Evolutionary conservation across 257 asterid species (phyloP), one percentile per base, ranked within the genome.

Genomic region (Lycium ferocissimum): DNA sequence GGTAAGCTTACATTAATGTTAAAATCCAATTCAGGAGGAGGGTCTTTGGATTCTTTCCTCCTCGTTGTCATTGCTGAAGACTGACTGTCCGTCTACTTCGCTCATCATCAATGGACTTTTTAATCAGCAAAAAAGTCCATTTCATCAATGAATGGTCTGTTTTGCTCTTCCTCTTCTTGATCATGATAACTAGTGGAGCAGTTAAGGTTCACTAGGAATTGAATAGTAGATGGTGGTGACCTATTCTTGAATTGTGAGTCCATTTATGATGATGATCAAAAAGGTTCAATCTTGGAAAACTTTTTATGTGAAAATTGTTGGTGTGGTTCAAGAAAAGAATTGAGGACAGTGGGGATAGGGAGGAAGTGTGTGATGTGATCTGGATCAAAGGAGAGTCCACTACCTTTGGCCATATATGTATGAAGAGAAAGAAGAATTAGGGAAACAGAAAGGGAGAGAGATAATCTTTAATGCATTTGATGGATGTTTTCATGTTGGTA

Each of bases 331-430:
- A 40, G 13, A 22, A 84, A 56, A 18, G 85, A 79, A 84, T 78
- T 84, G 66, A 69, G 78, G 78, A 69, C 7, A 69, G 53, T 69
- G 17, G 83, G 90, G 6, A 86, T 83, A 40, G 67, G 86, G 51
- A 61, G 87, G 18, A 82, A 73, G 45, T 84, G 65, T 61, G 45
- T 53, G 87, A 86, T 89, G 92, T 86, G 95, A 90, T 94, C 94
- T 89, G 91, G 92, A 95, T 95, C 97, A 94, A 94, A 89, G 88
- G 97, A 86, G 92, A 94, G 97, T 95, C 99, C 98, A 95, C 97
- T 90, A 65, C 89, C 87, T 85, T 85, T 91, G 95, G 96, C 94
- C 98, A 94, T 89, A 89, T 90, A 90, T 40, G 43, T 38, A 40
- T n/a, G n/a, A n/a, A n/a, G n/a, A n/a, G n/a, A 81, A 86, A 84